phyloP scores from a whole-genome alignment of 345 rosid species.

The Melaleuca quinquenervia region DNA sequence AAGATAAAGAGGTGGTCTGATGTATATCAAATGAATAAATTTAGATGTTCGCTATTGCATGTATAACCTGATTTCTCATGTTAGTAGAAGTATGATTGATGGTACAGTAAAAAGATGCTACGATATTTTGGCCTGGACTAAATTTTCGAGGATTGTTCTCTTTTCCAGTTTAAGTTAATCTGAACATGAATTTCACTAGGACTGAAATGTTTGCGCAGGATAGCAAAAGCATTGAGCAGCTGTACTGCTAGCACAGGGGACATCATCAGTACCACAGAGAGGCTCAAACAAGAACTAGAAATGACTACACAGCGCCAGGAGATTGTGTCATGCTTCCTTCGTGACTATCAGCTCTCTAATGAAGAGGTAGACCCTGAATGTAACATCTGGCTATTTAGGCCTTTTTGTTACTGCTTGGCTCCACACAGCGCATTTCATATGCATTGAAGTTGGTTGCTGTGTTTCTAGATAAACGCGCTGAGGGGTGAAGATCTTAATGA shows the following conservation, averaged over 20 bases:
- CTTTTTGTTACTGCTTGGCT: neutral
- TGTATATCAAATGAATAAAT: neutral
- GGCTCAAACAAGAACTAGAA: constrained; percentile 86
- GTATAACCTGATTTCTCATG: neutral
- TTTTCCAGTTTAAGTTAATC: neutral
- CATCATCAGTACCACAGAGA: constrained; percentile 84
- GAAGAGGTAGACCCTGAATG: constrained; percentile 51
- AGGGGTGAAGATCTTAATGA: constrained; percentile 83
- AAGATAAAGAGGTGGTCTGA: neutral
- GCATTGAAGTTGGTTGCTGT: neutral
- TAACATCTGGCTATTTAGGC: neutral
- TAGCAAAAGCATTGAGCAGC: constrained; percentile 70
- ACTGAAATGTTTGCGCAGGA: constrained; percentile 22
- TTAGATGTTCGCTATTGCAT: neutral
- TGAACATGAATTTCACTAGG: neutral
- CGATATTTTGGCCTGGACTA: neutral
- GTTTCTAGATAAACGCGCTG: constrained; percentile 65
- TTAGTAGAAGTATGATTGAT: neutral
- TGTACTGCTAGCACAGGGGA: constrained; percentile 86
- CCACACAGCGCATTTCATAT: neutral
- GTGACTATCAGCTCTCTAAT: constrained; percentile 85
- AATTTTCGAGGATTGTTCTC: neutral
- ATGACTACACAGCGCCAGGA: constrained; percentile 86
- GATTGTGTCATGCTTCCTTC: constrained; percentile 87
- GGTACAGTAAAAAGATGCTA: neutral